A percentile compares a stretch with the other conserved stretches of the same genome.
phyloP scores from a whole-genome alignment of 2,329 filamentous ascomycete species.

The Pyricularia sp. region DNA sequence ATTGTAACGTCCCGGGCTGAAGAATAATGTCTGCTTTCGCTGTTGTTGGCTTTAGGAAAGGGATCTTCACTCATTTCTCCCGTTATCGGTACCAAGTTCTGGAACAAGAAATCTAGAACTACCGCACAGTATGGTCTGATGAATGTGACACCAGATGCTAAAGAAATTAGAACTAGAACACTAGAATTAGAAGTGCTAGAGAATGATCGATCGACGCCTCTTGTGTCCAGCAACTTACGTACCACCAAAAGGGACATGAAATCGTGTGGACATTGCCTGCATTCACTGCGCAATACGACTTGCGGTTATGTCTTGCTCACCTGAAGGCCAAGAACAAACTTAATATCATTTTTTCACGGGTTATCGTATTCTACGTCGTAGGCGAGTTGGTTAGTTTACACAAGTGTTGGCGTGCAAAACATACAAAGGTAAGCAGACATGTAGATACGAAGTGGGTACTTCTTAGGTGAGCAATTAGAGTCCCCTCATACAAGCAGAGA shows the following conservation, averaged over 20 bases:
- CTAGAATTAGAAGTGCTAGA: background rate
- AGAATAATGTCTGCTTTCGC: background rate
- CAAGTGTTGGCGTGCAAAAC: background rate
- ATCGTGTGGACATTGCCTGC: background rate
- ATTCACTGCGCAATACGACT: no score
- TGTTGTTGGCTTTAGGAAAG: background rate
- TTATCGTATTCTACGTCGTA: background rate
- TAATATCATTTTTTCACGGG: background rate
- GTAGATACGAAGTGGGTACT: no score
- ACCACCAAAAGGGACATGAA: background rate
- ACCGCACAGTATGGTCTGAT: background rate
- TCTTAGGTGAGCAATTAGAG: no score
- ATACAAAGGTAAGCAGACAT: background rate
- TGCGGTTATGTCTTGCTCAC: no score
- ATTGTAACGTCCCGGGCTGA: background rate
- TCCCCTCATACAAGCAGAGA: background rate
- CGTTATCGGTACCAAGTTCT: background rate
- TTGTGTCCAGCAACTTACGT: background rate
- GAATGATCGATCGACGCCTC: background rate
- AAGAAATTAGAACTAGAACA: background rate
- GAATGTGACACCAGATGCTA: background rate
- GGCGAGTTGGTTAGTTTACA: background rate
- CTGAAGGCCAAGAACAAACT: no score
- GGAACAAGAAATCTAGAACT: background rate
- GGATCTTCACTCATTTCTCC: background rate